phyloP scores from a whole-genome alignment of 2,329 filamentous ascomycete genomes.

The Pseudocercospora fuligena region DNA sequence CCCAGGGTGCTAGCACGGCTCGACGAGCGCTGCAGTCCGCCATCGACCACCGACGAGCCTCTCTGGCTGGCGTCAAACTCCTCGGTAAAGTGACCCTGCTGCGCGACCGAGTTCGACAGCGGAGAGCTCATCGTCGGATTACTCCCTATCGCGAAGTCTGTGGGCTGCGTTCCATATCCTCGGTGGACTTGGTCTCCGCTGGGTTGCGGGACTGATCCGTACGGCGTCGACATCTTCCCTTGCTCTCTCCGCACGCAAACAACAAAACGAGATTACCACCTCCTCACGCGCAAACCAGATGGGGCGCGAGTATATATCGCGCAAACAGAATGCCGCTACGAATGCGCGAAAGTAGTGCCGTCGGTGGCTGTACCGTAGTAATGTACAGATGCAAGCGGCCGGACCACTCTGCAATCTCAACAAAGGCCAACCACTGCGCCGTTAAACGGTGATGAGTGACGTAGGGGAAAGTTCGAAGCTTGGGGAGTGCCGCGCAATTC shows the following conservation, averaged over 20 bases:
- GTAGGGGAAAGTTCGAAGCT: not conserved
- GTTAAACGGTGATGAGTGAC: constrained; percentile 2
- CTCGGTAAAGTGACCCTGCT: constrained; percentile 45
- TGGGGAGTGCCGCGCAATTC: constrained; percentile 6
- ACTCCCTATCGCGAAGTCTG: constrained; percentile 46
- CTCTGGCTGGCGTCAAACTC: constrained; percentile 73
- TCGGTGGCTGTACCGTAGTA: not conserved
- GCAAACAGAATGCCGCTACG: not conserved
- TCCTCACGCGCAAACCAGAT: not conserved
- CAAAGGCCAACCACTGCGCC: constrained; percentile 9
- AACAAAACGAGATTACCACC: not conserved
- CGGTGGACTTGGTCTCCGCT: constrained; percentile 40
- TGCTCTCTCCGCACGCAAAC: not conserved
- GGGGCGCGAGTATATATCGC: not conserved
- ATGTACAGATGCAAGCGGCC: constrained; percentile 1
- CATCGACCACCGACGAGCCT: constrained; percentile 65
- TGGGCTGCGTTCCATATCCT: constrained; percentile 16
- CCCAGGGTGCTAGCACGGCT: constrained; percentile 56
- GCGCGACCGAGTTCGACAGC: constrained; percentile 43
- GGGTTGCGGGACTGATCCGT: constrained; percentile 46
- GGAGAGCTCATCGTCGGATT: constrained; percentile 43
- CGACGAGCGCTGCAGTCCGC: constrained; percentile 63
- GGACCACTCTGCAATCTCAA: constrained; percentile 10
- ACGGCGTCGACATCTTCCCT: constrained; percentile 32
- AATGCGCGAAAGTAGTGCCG: not conserved